A percentile compares a stretch with the other conserved stretches of the same genome.
Conservation (phyloP, 108 stramenopile genomes). For the Epipyxis sp. region DNA sequence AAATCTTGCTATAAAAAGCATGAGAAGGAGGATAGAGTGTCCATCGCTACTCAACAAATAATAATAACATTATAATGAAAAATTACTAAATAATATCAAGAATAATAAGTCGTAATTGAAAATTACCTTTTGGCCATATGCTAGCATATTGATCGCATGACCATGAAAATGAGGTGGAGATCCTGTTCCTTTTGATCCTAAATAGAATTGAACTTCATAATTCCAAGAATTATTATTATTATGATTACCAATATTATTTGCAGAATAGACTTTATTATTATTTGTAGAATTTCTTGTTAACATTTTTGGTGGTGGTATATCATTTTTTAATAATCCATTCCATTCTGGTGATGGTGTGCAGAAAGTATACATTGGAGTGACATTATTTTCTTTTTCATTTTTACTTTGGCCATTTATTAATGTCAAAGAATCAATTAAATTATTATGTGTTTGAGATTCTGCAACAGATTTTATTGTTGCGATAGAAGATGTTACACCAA, state of each 20-base stretch:
- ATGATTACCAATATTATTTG: not conserved
- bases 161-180: conserved; percentile 22
- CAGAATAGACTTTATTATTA: no score
- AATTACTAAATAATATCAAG: not conserved
- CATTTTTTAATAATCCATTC: not conserved
- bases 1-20: conserved; percentile 3
- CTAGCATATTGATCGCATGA: conserved; percentile 6
- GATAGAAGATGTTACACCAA: not conserved
- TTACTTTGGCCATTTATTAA: no score
- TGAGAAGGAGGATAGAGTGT: not conserved
- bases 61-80: not conserved
- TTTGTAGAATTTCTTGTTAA: no score
- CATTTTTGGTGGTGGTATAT: not conserved
- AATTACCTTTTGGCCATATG: conserved; percentile 19
- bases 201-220: conserved; percentile 16
- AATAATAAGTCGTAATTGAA: not conserved
- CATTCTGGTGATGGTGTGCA: not conserved
- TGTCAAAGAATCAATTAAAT: not conserved
- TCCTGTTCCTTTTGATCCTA: conserved; percentile 5
- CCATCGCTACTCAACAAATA: no score
- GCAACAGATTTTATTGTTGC: not conserved
- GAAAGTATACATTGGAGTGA: conserved; percentile 12
- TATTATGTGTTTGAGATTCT: not conserved
- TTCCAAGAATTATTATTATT: not conserved
- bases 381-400: not conserved